Conservation (phyloP, 2,329 filamentous ascomycete genomes). For the Aureobasidium sp. region DNA sequence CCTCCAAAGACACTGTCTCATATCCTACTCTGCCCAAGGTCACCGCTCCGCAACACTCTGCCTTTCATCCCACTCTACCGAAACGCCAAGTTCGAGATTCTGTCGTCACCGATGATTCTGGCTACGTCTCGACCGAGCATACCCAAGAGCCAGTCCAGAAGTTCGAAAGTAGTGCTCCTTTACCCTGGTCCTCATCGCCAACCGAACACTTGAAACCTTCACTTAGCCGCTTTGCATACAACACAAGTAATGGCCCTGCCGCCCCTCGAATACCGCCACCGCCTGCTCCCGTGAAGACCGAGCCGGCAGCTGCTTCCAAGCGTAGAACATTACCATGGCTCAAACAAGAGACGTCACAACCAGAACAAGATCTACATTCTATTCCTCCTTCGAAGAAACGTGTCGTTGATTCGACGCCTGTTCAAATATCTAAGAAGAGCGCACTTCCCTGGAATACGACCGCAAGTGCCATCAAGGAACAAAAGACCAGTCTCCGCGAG, state of each 20-base stretch:
- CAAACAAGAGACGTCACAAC: slow-evolving; percentile 28
- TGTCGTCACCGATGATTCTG: slow-evolving; percentile 19
- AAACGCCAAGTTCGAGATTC: slow-evolving; percentile 19
- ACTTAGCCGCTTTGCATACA: slow-evolving; percentile 17
- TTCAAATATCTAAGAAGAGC: slow-evolving; percentile 10
- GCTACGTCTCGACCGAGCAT: slow-evolving; percentile 21
- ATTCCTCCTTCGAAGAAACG: slow-evolving; percentile 7
- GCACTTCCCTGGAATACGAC: slow-evolving; percentile 63
- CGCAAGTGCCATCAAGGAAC: slow-evolving; percentile 67
- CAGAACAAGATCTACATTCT: slow-evolving; percentile 2
- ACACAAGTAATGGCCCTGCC: slow-evolving; percentile 3
- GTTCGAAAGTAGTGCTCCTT: slow-evolving; percentile 48
- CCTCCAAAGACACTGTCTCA: slow-evolving; percentile 25
- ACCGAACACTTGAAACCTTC: slow-evolving; percentile 34
- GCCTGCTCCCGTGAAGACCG: slow-evolving; percentile 18
- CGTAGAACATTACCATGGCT: slow-evolving; percentile 60
- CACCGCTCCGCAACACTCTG: slow-evolving; percentile 19
- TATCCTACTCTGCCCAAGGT: slow-evolving; percentile 37
- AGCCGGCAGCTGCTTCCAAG: slow-evolving; percentile 42
- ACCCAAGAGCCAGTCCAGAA: slow-evolving; percentile 16
- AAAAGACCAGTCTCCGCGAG: slow-evolving; percentile 66
- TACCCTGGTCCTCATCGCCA: slow-evolving; percentile 61
- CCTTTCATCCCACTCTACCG: slow-evolving; percentile 27
- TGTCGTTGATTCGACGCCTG: slow-evolving; percentile 3
- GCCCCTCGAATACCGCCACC: background rate